Conservation (phyloP, 1,284 basidiomycete species). For the Polyporus tsugae region DNA sequence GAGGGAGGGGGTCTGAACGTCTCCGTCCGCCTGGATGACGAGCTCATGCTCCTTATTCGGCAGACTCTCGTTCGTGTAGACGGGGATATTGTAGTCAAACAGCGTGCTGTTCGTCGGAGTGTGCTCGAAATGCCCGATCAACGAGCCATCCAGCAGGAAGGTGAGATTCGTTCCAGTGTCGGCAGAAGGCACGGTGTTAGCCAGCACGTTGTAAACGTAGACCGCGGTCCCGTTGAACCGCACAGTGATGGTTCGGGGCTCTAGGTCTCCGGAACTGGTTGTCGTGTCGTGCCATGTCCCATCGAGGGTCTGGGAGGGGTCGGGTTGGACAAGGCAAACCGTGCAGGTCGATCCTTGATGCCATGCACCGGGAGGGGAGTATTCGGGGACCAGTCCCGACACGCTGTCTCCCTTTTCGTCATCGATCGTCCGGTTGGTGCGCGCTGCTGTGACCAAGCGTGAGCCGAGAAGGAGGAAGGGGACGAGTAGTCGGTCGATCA, state of each 20-base stretch:
- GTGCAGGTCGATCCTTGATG: conserved; percentile 35
- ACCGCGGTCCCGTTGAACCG: conserved; percentile 39
- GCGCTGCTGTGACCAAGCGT: conserved; percentile 1
- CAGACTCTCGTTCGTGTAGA: conserved; percentile 37
- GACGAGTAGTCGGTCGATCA: background rate
- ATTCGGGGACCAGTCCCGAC: conserved; percentile 37
- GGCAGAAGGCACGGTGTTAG: conserved; percentile 25
- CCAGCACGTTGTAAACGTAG: conserved; percentile 43
- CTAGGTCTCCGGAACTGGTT: background rate
- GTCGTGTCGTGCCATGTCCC: conserved; percentile 37
- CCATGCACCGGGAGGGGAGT: conserved; percentile 41
- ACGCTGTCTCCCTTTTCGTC: conserved; percentile 49
- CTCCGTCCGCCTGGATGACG: background rate
- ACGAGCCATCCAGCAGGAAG: conserved; percentile 48
- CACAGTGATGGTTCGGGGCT: conserved; percentile 11
- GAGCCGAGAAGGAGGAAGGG: background rate
- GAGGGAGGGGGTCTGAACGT: background rate
- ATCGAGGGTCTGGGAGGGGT: conserved; percentile 27
- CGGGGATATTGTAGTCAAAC: conserved; percentile 43
- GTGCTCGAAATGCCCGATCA: conserved; percentile 38
- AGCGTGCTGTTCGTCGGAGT: conserved; percentile 32
- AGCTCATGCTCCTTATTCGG: conserved; percentile 13
- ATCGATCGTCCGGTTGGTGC: conserved; percentile 51
- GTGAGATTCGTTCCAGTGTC: conserved; percentile 44
- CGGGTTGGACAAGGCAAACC: conserved; percentile 31